Conservation (phyloP, 345 rosid species). For the Arabidopsis suecica region DNA sequence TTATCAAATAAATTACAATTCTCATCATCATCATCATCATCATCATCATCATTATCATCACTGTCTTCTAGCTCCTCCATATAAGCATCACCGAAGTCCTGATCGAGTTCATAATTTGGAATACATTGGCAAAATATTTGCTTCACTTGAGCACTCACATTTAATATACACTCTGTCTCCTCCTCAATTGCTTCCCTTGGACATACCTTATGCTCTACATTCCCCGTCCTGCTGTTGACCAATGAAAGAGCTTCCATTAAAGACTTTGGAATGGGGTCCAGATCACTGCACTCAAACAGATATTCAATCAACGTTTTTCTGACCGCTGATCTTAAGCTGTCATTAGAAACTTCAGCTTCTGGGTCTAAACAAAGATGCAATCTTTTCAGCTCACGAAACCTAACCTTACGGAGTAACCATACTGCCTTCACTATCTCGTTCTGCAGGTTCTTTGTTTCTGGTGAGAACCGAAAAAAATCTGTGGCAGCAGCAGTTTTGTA, state of each 20-base stretch:
- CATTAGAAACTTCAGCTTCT: conserved; percentile 50
- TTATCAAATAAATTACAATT: conserved; percentile 33
- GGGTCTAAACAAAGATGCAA: conserved; percentile 64
- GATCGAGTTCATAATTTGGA: conserved; percentile 59
- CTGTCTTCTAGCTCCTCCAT: conserved; percentile 74
- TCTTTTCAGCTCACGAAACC: conserved; percentile 57
- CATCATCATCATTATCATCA: conserved; percentile 43
- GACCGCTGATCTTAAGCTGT: conserved; percentile 58
- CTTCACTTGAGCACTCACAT: conserved; percentile 77
- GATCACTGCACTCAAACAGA: conserved; percentile 76
- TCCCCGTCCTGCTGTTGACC: conserved; percentile 55
- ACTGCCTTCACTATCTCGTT: conserved; percentile 74
- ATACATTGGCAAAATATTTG: conserved; percentile 64
- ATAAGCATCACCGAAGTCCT: conserved; percentile 75
- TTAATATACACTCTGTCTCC: conserved; percentile 72
- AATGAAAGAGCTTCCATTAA: conserved; percentile 63
- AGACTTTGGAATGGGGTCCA: conserved; percentile 65
- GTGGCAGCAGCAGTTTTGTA: conserved; percentile 38
- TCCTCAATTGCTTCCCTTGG: conserved; percentile 58
- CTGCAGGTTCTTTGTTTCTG: conserved; percentile 64
- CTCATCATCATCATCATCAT: conserved; percentile 45
- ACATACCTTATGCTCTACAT: conserved; percentile 39
- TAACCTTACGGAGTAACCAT: conserved; percentile 56
- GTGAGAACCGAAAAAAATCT: conserved; percentile 56
- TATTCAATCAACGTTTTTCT: conserved; percentile 63